A percentile compares a stretch with the other conserved stretches of the same genome.
Evolutionary conservation across 306 rosid species (phyloP).

Genomic region (Trifolium pratense): DNA sequence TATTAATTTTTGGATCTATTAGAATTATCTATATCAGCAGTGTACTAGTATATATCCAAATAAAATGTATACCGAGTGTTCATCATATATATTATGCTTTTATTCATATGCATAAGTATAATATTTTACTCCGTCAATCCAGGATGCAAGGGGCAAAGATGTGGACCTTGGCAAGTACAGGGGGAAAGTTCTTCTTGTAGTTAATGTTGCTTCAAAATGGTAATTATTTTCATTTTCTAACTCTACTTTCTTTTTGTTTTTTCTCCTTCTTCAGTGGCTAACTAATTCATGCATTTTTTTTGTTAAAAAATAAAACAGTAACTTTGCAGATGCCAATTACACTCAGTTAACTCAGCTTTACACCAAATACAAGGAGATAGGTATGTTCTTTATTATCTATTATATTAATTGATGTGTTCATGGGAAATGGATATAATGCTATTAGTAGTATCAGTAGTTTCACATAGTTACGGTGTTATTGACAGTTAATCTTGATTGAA

Average conservation of each 20-base stretch:
- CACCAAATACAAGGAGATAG: constrained; percentile 64
- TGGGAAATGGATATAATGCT: no score
- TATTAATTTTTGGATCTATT: no score
- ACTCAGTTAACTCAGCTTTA: constrained; percentile 82
- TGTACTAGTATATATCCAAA: no score
- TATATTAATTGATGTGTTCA: no score
- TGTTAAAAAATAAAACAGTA: constrained; percentile 47
- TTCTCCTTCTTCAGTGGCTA: neutral
- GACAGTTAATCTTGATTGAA: no score
- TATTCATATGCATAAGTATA: no score
- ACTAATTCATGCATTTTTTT: constrained; percentile 23
- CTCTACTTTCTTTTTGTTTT: neutral
- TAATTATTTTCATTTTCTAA: constrained; percentile 36
- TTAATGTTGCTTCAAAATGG: constrained; percentile 99
- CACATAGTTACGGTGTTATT: no score
- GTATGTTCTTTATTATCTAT: constrained; percentile 39
- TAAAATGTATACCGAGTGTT: no score
- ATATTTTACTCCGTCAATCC: no score
- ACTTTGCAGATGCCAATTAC: constrained; percentile 77
- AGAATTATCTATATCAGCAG: no score
- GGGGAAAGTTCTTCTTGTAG: constrained; percentile 84
- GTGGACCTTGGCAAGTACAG: constrained; percentile 71
- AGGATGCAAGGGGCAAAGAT: constrained; percentile 77
- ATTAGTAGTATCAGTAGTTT: no score
- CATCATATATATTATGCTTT: no score